Percentiles rank a stretch among this genome's conserved stretches.
Evolutionary conservation across 805 yeast genomes (phyloP).

Genomic region (Candida sphagnicola): DNA sequence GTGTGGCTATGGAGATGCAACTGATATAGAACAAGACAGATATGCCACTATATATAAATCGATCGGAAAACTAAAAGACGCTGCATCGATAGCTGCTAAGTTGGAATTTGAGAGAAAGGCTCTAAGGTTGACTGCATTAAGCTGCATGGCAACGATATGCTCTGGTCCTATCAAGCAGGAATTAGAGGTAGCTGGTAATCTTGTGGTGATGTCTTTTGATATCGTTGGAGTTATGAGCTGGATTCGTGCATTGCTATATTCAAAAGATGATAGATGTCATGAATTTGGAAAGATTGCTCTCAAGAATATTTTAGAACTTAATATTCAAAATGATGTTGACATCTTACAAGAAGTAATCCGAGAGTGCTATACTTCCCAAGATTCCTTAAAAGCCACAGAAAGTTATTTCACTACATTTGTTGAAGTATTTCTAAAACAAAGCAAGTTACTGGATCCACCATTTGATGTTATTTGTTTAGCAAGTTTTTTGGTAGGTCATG

Average conservation of each 20-base stretch:
- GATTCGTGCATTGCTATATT: conserved; percentile 70
- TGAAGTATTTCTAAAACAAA: conserved; percentile 53
- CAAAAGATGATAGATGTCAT: conserved; percentile 54
- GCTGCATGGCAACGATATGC: conserved; percentile 81
- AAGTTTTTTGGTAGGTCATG: conserved; percentile 74
- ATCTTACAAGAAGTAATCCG: conserved; percentile 56
- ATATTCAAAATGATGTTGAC: conserved; percentile 47
- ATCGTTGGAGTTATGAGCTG: conserved; percentile 65
- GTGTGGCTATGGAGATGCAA: conserved; percentile 85
- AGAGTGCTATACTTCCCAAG: conserved; percentile 65
- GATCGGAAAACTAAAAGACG: conserved; percentile 34
- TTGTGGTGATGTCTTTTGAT: conserved; percentile 64
- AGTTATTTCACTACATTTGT: conserved; percentile 71
- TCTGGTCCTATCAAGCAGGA: conserved; percentile 63
- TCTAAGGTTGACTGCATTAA: conserved; percentile 65
- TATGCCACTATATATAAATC: conserved; percentile 53
- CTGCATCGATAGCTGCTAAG: conserved; percentile 60
- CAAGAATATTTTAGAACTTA: conserved; percentile 58
- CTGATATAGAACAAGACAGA: conserved; percentile 58
- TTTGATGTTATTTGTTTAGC: conserved; percentile 73
- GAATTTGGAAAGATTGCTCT: conserved; percentile 70
- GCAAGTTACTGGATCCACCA: conserved; percentile 46
- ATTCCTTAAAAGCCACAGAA: conserved; percentile 49
- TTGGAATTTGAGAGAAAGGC: conserved; percentile 75
- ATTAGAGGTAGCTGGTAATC: conserved; percentile 43